A percentile compares a stretch with the other conserved stretches of the same genome.
Conservation (phyloP, 768 basidiomycete genomes). For the Boletus speciosus region DNA sequence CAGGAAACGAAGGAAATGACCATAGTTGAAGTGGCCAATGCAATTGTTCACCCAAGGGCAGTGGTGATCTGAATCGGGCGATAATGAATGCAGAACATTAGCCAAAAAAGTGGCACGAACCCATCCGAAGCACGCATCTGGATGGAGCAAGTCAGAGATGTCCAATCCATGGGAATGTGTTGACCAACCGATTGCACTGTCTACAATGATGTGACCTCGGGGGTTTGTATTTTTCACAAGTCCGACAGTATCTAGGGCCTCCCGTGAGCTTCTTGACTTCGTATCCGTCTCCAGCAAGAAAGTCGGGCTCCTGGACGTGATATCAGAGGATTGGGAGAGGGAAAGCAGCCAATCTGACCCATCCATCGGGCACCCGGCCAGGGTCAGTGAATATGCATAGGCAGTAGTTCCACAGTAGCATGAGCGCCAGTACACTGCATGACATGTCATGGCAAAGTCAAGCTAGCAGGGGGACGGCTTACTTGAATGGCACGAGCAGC, state of each 20-base stretch:
- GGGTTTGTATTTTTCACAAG: conserved; percentile 82
- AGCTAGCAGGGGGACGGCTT: conserved; percentile 24
- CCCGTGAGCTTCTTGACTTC: conserved; percentile 92
- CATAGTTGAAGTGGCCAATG: conserved; percentile 89
- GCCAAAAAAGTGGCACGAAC: conserved; percentile 37
- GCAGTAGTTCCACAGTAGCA: conserved; percentile 88
- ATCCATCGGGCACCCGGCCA: conserved; percentile 71
- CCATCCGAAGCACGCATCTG: conserved; percentile 89
- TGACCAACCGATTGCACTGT: conserved; percentile 71
- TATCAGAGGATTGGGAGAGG: conserved; percentile 5
- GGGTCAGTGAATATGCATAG: conserved; percentile 82
- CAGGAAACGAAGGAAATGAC: conserved; percentile 86
- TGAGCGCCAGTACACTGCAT: conserved; percentile 62
- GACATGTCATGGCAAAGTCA: conserved; percentile 9
- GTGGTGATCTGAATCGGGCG: conserved; percentile 63
- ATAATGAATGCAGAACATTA: conserved; percentile 3
- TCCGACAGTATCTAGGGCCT: conserved; percentile 79
- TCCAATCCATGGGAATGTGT: not conserved
- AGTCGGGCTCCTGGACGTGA: conserved; percentile 59
- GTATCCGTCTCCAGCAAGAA: conserved; percentile 59
- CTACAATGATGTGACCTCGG: conserved; percentile 92
- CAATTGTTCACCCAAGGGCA: conserved; percentile 95
- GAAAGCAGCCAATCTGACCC: conserved; percentile 49
- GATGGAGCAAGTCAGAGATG: conserved; percentile 2
- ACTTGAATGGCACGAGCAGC: conserved; percentile 92